Base-by-base conservation (phyloP, 1,139 yeast genomes). In the Scheffersomyces lignicola region DNA sequence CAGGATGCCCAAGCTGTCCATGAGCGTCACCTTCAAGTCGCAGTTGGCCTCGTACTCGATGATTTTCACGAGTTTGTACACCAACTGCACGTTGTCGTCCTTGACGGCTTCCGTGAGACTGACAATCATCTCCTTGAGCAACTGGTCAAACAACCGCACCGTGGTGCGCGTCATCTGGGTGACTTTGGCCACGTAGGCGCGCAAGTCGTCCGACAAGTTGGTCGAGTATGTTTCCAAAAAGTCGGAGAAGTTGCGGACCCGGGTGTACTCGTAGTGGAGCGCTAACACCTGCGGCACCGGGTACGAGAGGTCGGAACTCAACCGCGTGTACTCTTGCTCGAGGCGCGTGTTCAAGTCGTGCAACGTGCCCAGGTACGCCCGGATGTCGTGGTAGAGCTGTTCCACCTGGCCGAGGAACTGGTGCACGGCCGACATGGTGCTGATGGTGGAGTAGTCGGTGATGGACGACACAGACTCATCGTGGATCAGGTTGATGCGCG, bases 11-110 rank as follows among this genome's bases (percentile, higher is more conserved):
- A 81, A 65, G 33, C 69, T 70, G 29, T 68, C 58, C 40, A 76
- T 62, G n/a, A 83, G 65, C 7, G 64, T 54, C 21, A 80, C 68
- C 47, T 81, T 80, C 41, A 80, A 57, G 51, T 92, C 98, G 49
- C 85, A 89, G 26, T 74, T 69, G 44, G 84, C 85, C 56, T 94
- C 99, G 44, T 67, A 73, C 43, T 89, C 95, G 28, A 94, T 70
- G 18, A 94, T 76, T 45, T 86, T 83, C 25, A 89, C 79, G 32
- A 86, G 58, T 37, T 92, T 78, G 30, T 80, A 82, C 1, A 87
- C 80, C 43, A 89, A 64, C 18, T 83, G 78, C 21, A 63, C 59
- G 53, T 90, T 87, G 1, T 80, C 83, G 18, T 76, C 79, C 42
- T 84, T 79, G 2, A 83, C 69, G 6, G 83, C 72, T 52, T 87